Conservation (phyloP, 495 filamentous ascomycete species). For the Penicillium coprophilum region DNA sequence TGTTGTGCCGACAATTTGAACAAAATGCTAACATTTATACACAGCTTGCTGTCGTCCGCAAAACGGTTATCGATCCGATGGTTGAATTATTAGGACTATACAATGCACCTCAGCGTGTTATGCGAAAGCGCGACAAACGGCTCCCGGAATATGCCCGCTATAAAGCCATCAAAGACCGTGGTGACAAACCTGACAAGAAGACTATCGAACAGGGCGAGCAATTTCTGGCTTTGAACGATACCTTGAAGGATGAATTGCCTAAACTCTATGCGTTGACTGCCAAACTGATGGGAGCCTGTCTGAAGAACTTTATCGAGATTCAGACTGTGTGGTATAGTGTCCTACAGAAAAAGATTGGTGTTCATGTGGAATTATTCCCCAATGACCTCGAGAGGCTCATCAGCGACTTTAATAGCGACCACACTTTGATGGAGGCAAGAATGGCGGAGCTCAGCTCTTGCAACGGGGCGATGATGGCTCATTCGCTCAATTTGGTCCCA, state of each 20-base stretch:
- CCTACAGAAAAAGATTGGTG: slow-evolving; percentile 76
- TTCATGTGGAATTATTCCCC: slow-evolving; percentile 69
- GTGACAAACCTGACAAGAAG: slow-evolving; percentile 80
- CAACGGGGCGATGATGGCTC: slow-evolving; percentile 57
- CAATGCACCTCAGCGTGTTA: slow-evolving; percentile 76
- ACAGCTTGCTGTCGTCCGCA: slow-evolving; percentile 71
- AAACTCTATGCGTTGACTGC: slow-evolving; percentile 77
- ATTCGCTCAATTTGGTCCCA: slow-evolving; percentile 50
- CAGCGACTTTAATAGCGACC: slow-evolving; percentile 70
- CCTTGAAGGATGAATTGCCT: slow-evolving; percentile 88
- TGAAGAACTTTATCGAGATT: slow-evolving; percentile 77
- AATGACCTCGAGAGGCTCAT: slow-evolving; percentile 65
- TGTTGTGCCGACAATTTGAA: neutral
- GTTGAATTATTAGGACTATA: slow-evolving; percentile 76
- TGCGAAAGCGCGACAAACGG: slow-evolving; percentile 89
- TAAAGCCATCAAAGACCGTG: slow-evolving; percentile 70
- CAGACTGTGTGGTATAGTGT: slow-evolving; percentile 76
- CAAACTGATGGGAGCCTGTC: slow-evolving; percentile 73
- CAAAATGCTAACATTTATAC: slow-evolving; percentile 7
- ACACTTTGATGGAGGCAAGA: slow-evolving; percentile 53
- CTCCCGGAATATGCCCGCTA: slow-evolving; percentile 84
- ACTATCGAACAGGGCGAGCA: slow-evolving; percentile 78
- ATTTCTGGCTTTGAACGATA: slow-evolving; percentile 86
- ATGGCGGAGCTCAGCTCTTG: slow-evolving; percentile 54
- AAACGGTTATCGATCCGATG: slow-evolving; percentile 85